Conservation (phyloP, 768 basidiomycete genomes). For the Phaeolepiota aurea region DNA sequence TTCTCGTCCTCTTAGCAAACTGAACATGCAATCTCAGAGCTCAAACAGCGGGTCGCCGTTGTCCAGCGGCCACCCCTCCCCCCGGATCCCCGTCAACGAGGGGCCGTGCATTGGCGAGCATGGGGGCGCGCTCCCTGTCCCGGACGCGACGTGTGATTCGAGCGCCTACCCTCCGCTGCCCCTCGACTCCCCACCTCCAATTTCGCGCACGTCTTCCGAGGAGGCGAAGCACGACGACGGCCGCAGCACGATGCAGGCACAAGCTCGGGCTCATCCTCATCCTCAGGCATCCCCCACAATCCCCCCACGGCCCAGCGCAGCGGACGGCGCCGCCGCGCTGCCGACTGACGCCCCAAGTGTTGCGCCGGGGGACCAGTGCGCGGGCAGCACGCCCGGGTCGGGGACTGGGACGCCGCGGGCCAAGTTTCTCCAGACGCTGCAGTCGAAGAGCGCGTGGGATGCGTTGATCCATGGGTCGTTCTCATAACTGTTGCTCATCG, state of each 20-base stretch:
- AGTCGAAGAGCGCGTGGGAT: conserved; percentile 59
- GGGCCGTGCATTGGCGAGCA: no score
- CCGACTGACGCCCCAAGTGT: conserved; percentile 4
- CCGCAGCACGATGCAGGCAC: no score
- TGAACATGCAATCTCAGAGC: conserved; percentile 5
- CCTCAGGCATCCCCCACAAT: not conserved
- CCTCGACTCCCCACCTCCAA: no score
- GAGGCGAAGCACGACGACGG: no score
- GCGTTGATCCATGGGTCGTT: conserved; percentile 61
- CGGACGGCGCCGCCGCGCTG: conserved; percentile 1
- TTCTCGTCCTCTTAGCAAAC: no score
- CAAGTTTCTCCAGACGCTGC: conserved; percentile 49
- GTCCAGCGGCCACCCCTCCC: conserved; percentile 7
- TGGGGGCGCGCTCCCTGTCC: no score
- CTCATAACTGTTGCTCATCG: conserved; percentile 38
- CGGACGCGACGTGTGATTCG: no score
- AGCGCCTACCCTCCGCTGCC: no score
- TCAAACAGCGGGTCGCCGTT: conserved; percentile 9
- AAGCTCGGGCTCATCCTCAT: no score
- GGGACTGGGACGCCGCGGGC: conserved; percentile 27
- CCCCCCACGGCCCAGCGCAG: not conserved
- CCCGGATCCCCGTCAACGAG: conserved; percentile 1
- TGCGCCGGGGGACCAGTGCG: conserved; percentile 8
- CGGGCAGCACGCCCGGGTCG: conserved; percentile 7
- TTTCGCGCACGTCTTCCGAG: no score